Conservation (phyloP, 805 yeast species). For the Myxozyma neglecta region DNA sequence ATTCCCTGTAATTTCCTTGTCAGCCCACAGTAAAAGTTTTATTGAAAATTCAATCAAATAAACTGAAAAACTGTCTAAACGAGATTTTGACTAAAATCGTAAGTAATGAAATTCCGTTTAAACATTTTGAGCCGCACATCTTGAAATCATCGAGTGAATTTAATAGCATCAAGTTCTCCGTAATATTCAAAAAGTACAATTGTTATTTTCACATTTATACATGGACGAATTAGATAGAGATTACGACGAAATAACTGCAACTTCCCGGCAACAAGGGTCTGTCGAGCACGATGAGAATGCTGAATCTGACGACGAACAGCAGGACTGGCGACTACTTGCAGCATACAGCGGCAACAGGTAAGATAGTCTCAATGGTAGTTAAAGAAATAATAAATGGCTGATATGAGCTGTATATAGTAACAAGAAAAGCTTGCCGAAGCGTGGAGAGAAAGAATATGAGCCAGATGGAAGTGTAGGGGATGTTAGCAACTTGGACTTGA, state of each 20-base stretch:
- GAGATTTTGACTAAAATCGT: too few relatives aligned
- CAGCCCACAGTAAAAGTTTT: too few relatives aligned
- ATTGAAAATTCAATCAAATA: too few relatives aligned
- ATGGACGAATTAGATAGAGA: slow-evolving; percentile 18
- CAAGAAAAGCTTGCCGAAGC: slow-evolving; percentile 50
- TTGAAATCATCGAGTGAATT: too few relatives aligned
- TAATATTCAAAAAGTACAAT: not conserved
- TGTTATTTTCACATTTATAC: too few relatives aligned
- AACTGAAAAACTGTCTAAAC: too few relatives aligned
- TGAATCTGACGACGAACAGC: slow-evolving; percentile 39
- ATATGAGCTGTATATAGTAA: not conserved
- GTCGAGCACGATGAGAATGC: slow-evolving; percentile 6
- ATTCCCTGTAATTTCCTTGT: too few relatives aligned
- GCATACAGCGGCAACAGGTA: slow-evolving; percentile 5
- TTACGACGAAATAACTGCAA: slow-evolving; percentile 9
- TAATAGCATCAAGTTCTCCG: not conserved
- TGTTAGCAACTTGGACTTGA: slow-evolving; percentile 47
- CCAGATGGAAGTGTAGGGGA: slow-evolving; percentile 73
- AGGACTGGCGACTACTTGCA: slow-evolving; percentile 44
- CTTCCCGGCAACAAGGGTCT: not conserved
- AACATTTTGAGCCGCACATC: too few relatives aligned
- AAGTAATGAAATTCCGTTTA: too few relatives aligned
- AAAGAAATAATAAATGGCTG: not conserved
- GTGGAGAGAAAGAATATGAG: slow-evolving; percentile 84
- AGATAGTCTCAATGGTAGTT: not conserved